Conservation (phyloP, 1,139 yeast species). For the Yamadazyma trypodendri region DNA sequence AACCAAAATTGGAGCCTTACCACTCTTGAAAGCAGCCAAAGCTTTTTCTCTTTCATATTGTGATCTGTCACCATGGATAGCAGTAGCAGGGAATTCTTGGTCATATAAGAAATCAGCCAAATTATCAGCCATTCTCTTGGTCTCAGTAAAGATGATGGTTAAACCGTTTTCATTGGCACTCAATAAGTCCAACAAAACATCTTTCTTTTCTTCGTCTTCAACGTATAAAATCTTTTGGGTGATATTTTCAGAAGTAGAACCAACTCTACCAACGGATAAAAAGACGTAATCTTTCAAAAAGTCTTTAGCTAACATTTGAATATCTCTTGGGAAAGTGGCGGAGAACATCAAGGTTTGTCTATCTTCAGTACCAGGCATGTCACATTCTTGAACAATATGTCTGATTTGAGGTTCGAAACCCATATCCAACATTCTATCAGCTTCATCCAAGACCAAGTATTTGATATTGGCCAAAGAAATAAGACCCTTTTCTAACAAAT, state of each 20-base stretch:
- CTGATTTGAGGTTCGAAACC: slow-evolving; percentile 99
- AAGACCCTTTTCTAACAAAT: slow-evolving; percentile 90
- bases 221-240: slow-evolving; percentile 92
- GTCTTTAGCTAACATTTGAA: slow-evolving; percentile 95
- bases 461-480: slow-evolving; percentile 87
- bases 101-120: slow-evolving; percentile 88
- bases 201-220: slow-evolving; percentile 93
- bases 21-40: slow-evolving; percentile 80
- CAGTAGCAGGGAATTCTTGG: slow-evolving; percentile 94
- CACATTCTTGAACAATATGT: slow-evolving; percentile 96
- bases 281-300: slow-evolving; percentile 94
- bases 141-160: slow-evolving; percentile 94
- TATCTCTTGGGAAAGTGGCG: slow-evolving; percentile 98
- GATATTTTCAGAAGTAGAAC: slow-evolving; percentile 95
- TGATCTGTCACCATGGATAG: slow-evolving; percentile 98
- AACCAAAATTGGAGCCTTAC: slow-evolving; percentile 87
- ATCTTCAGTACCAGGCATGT: slow-evolving; percentile 87
- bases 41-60: slow-evolving; percentile 98
- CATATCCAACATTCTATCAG: slow-evolving; percentile 99
- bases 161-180: slow-evolving; percentile 77
- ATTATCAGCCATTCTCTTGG: slow-evolving; percentile 97
- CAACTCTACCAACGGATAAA: slow-evolving; percentile 97
- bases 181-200: slow-evolving; percentile 85
- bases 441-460: slow-evolving; percentile 95
- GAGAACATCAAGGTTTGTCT: slow-evolving; percentile 98